A percentile compares a stretch with the other conserved stretches of the same genome.
Conservation (phyloP, 495 filamentous ascomycete genomes). For the Mycothermus thermophilus region DNA sequence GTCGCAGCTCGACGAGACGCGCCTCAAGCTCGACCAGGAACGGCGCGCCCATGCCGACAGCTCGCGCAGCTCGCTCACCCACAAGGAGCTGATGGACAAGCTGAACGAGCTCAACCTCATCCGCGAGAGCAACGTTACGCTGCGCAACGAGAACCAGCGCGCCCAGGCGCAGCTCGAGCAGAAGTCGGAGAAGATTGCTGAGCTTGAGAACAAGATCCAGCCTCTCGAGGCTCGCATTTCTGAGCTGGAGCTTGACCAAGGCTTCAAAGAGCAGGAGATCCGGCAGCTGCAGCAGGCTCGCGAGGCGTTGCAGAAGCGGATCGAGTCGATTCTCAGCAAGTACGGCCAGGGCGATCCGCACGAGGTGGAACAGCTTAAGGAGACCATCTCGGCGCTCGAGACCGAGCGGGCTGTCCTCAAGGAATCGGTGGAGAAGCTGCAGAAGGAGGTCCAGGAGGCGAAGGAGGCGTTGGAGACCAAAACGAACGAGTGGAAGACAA, state of each 20-base stretch:
- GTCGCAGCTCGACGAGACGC: constrained; percentile 70
- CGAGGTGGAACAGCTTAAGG: constrained; percentile 75
- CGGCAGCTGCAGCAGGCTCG: constrained; percentile 73
- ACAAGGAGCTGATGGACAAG: constrained; percentile 83
- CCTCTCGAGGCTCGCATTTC: constrained; percentile 65
- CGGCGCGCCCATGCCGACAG: constrained; percentile 61
- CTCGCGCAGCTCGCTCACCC: constrained; percentile 52
- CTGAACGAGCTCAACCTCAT: constrained; percentile 89
- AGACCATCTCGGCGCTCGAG: constrained; percentile 44
- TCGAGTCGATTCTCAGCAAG: constrained; percentile 86
- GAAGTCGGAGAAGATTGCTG: constrained; percentile 58
- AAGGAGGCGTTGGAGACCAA: constrained; percentile 31
- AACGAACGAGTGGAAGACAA: constrained; percentile 29
- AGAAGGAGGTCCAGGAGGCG: constrained; percentile 36
- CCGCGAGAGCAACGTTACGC: constrained; percentile 79
- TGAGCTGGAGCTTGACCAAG: constrained; percentile 65
- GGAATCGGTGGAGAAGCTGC: constrained; percentile 43
- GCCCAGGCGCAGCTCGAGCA: constrained; percentile 58
- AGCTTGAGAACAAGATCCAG: constrained; percentile 60
- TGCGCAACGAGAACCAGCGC: constrained; percentile 73
- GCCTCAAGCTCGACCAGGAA: constrained; percentile 77
- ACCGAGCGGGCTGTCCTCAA: constrained; percentile 57
- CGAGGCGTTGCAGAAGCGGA: constrained; percentile 83
- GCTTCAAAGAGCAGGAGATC: constrained; percentile 72
- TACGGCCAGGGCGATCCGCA: constrained; percentile 91